Evolutionary conservation across 1,284 basidiomycete genomes (phyloP).

Genomic region (Leccinum pachyderme): DNA sequence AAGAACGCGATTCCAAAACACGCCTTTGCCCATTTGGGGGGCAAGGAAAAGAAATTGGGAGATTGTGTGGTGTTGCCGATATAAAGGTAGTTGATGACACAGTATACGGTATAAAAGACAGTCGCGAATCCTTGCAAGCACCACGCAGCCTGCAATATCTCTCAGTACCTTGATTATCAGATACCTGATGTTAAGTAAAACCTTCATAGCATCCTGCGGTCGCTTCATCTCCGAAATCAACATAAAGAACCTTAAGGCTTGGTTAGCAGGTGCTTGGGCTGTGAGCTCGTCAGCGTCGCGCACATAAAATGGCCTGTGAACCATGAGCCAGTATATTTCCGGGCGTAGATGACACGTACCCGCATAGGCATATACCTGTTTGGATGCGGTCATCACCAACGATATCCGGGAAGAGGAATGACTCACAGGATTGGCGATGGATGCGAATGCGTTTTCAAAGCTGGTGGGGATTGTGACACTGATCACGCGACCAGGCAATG

Average conservation of each 20-base stretch:
- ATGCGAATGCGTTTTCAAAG: slow-evolving; percentile 51
- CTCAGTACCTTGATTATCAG: too few relatives aligned
- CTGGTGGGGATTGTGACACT: slow-evolving; percentile 41
- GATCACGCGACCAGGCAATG: slow-evolving; percentile 37
- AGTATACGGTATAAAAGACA: slow-evolving; percentile 47
- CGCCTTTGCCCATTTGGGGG: slow-evolving; percentile 49
- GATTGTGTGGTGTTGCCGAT: slow-evolving; percentile 57
- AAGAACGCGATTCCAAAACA: slow-evolving; percentile 46
- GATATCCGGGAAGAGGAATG: not conserved
- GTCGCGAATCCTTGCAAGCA: slow-evolving; percentile 53
- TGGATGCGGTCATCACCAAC: not conserved
- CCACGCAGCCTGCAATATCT: slow-evolving; percentile 43
- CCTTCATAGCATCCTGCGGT: slow-evolving; percentile 50
- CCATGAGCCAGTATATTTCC: not conserved
- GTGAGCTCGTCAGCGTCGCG: slow-evolving; percentile 5
- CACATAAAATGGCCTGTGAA: slow-evolving; percentile 53
- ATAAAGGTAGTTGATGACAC: slow-evolving; percentile 56
- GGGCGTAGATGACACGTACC: slow-evolving; percentile 31
- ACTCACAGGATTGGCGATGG: slow-evolving; percentile 50
- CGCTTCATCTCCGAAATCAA: slow-evolving; percentile 54
- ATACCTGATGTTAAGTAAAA: too few relatives aligned
- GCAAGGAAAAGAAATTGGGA: slow-evolving; percentile 50
- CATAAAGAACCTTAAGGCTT: slow-evolving; percentile 36
- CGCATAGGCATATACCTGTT: slow-evolving; percentile 53
- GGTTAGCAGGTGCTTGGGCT: not conserved